Conservation (phyloP, 495 filamentous ascomycete species). For the Daldinia childiae region DNA sequence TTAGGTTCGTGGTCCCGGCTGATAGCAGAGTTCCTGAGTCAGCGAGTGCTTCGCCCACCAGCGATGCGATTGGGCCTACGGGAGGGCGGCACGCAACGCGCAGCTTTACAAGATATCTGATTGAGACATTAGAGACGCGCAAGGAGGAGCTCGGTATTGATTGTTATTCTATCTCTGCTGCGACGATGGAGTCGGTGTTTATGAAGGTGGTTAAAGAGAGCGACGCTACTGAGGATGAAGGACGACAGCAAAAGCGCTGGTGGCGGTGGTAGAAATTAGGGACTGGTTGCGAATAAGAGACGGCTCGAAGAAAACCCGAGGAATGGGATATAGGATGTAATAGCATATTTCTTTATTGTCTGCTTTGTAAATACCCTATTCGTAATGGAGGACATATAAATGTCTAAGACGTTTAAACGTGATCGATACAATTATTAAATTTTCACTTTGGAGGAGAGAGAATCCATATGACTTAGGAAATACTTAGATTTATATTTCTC, state of each 20-base stretch:
- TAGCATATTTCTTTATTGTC: background rate
- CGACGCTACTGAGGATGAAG: constrained; percentile 70
- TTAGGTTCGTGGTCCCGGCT: constrained; percentile 72
- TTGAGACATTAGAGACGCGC: constrained; percentile 67
- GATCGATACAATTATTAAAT: background rate
- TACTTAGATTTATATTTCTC: too few relatives aligned
- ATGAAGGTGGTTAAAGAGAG: constrained; percentile 73
- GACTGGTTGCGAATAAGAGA: background rate
- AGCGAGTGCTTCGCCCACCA: background rate
- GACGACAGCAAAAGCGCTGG: constrained; percentile 40
- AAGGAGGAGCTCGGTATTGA: constrained; percentile 69
- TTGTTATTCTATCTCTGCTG: constrained; percentile 74
- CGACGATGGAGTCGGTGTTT: constrained; percentile 80
- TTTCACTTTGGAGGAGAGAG: too few relatives aligned
- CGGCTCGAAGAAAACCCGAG: background rate
- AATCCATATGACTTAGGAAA: too few relatives aligned
- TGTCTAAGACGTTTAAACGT: background rate
- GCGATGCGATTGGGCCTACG: too few relatives aligned
- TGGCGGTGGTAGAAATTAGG: constrained; percentile 25
- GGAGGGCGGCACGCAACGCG: constrained; percentile 33
- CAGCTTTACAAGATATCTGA: constrained; percentile 62
- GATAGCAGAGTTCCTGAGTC: constrained; percentile 16
- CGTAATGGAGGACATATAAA: background rate
- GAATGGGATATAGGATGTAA: background rate
- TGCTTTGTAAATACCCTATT: background rate